These are phyloP conservation scores for Gracilaria gracilis DNA, from an alignment of 23 red algal genomes.

Conservation along the genomic window DNA sequence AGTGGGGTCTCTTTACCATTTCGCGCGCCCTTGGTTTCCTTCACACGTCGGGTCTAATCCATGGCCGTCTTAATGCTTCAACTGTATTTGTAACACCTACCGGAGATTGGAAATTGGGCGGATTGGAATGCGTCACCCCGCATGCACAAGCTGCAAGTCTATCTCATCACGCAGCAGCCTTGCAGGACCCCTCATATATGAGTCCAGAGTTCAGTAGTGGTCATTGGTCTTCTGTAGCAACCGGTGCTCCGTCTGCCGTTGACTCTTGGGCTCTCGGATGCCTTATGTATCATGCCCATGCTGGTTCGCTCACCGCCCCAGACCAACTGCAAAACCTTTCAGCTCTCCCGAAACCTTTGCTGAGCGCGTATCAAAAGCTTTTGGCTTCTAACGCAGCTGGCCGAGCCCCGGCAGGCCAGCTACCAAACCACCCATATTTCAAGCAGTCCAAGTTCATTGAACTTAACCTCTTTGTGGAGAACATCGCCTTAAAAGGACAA, in stretches of 20 bases:
- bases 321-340: constrained; percentile 83
- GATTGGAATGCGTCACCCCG: constrained; percentile 84
- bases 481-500: constrained; percentile 82
- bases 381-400: constrained; percentile 74
- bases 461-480: constrained; percentile 92
- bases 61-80: constrained; percentile 83
- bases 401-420: constrained; percentile 58
- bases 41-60: constrained; percentile 82
- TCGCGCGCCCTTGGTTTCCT: constrained; percentile 93
- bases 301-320: constrained; percentile 61
- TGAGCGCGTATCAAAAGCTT: constrained; percentile 87
- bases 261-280: constrained; percentile 98
- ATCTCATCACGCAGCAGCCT: constrained; percentile 36
- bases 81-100: constrained; percentile 90
- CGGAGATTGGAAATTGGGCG: constrained; percentile 96
- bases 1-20: constrained; percentile 90
- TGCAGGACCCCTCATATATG: constrained; percentile 75
- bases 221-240: constrained; percentile 66
- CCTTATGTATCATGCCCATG: constrained; percentile 89
- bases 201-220: constrained; percentile 77
- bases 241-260: constrained; percentile 65
- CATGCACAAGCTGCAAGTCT: constrained; percentile 51
- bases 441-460: constrained; percentile 78
- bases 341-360: constrained; percentile 75
- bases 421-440: constrained; percentile 79